Conservation (phyloP, 2,329 filamentous ascomycete genomes). For the Pestalotiopsis sp. region DNA sequence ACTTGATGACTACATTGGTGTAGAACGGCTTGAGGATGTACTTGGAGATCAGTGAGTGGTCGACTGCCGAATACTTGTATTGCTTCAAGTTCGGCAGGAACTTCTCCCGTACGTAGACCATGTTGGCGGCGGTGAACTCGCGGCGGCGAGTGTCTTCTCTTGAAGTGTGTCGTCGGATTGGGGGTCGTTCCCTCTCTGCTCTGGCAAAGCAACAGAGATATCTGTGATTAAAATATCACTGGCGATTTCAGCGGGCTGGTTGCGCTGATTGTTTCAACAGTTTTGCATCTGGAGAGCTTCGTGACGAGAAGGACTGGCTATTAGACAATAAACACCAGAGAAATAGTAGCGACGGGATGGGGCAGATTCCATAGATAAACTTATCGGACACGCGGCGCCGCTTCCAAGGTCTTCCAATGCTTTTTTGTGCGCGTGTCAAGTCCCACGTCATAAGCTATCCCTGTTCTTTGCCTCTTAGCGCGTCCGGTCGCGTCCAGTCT, state of each 20-base stretch:
- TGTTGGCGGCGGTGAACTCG: conserved; percentile 39
- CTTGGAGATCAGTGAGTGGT: conserved; percentile 85
- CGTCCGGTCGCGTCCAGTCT: neutral
- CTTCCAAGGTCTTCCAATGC: neutral
- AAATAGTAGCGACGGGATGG: neutral
- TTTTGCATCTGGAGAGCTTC: neutral
- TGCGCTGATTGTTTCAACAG: neutral
- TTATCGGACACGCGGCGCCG: conserved; percentile 4
- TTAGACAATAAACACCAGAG: neutral
- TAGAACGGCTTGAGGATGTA: conserved; percentile 99
- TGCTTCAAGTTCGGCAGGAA: conserved; percentile 85
- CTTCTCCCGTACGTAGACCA: conserved; percentile 96
- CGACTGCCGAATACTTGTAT: conserved; percentile 94
- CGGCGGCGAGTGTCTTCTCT: neutral
- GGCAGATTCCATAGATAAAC: neutral
- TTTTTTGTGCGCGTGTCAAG: conserved; percentile 11
- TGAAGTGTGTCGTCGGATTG: neutral
- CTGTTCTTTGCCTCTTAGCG: neutral
- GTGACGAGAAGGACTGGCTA: neutral
- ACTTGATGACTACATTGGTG: conserved; percentile 89
- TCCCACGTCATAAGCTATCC: conserved; percentile 11
- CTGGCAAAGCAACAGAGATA: neutral
- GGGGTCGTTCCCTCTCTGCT: neutral
- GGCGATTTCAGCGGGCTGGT: neutral
- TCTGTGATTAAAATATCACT: neutral